Conservation (phyloP, 2,329 filamentous ascomycete genomes). For the Pseudocercospora fijiensis region DNA sequence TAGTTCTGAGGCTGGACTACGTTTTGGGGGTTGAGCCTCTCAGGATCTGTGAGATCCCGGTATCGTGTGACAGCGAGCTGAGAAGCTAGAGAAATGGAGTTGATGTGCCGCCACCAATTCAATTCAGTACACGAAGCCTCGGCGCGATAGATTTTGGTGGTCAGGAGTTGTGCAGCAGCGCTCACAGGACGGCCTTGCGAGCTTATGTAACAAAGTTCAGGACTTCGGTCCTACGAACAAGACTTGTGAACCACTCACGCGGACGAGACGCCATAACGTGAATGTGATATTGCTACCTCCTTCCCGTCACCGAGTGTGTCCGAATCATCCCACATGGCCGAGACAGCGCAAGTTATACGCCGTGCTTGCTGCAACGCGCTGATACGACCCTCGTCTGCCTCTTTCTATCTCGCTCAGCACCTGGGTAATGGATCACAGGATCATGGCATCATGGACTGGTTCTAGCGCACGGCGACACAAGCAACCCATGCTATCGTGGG, state of each 20-base stretch:
- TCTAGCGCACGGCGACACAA: not conserved
- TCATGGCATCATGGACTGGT: too few relatives aligned
- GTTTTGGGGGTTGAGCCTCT: not conserved
- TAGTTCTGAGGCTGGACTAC: not conserved
- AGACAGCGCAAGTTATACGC: not conserved
- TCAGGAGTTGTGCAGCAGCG: too few relatives aligned
- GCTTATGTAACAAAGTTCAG: slow-evolving; percentile 1
- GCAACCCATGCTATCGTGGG: not conserved
- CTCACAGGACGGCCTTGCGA: not conserved
- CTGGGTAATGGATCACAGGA: not conserved
- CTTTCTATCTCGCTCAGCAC: not conserved
- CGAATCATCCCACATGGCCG: not conserved
- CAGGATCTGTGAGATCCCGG: not conserved
- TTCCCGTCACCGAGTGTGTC: not conserved
- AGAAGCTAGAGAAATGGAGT: not conserved
- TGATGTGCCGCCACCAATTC: not conserved
- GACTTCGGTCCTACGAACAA: not conserved
- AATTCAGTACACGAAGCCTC: not conserved
- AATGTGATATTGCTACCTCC: not conserved
- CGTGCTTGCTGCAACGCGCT: not conserved
- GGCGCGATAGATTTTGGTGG: not conserved
- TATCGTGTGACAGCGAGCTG: not conserved
- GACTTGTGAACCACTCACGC: not conserved
- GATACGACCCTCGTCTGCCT: not conserved
- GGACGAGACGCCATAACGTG: not conserved